Conservation (phyloP, 2,329 filamentous ascomycete genomes). For the Calonectria henricotiae region DNA sequence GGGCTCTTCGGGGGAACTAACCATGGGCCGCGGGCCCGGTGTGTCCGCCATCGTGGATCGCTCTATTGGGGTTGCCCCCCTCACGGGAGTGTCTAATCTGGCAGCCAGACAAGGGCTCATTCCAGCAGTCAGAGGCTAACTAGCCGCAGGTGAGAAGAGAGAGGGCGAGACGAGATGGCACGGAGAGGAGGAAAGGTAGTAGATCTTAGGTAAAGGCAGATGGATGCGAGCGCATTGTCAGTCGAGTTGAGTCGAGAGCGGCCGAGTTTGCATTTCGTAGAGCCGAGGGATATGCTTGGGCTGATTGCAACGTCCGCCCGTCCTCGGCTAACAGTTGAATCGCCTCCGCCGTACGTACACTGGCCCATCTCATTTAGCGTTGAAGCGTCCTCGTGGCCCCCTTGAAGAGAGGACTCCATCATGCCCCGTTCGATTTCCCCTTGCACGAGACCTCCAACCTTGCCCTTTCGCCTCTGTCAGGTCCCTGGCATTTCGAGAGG, state of each 20-base stretch:
- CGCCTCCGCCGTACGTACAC: constrained; percentile 24
- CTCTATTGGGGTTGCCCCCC: constrained; percentile 47
- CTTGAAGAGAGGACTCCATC: constrained; percentile 8
- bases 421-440: constrained; percentile 22
- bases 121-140: constrained; percentile 38
- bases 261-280: constrained; percentile 12
- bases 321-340: constrained; percentile 36
- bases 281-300: constrained; percentile 27
- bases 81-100: constrained; percentile 34
- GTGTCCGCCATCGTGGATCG: constrained; percentile 51
- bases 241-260: constrained; percentile 6
- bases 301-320: constrained; percentile 32
- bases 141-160: not conserved
- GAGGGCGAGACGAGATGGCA: not conserved
- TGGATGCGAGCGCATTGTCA: constrained; percentile 5
- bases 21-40: constrained; percentile 40
- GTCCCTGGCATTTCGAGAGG: constrained; percentile 16
- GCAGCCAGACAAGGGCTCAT: constrained; percentile 39
- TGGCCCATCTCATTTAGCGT: constrained; percentile 10
- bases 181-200: constrained; percentile 13
- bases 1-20: constrained; percentile 47
- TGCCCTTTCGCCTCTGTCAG: constrained; percentile 20
- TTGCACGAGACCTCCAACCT: constrained; percentile 27
- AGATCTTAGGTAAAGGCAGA: constrained; percentile 25
- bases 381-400: constrained; percentile 32